A percentile compares a stretch with the other conserved stretches of the same genome.
These are phyloP conservation scores for Eimeria zaria DNA, from an alignment of 169 alveolate genomes.

Conservation along the genomic window DNA sequence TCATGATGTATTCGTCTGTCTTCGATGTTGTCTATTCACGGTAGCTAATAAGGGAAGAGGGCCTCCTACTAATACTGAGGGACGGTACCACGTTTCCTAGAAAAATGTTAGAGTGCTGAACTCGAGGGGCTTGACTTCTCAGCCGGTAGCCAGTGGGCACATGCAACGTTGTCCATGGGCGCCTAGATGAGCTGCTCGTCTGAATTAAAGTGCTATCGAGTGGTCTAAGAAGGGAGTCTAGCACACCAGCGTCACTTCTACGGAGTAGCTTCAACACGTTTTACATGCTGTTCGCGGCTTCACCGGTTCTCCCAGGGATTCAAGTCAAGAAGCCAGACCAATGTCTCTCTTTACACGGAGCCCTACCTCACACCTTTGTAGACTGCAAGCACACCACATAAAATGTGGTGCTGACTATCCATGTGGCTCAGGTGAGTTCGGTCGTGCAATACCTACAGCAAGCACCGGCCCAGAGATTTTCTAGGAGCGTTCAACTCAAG, in stretches of 20 bases:
- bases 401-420: neutral
- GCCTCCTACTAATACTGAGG: neutral
- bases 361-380: neutral
- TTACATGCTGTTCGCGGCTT: neutral
- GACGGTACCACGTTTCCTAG: neutral
- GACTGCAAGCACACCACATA: neutral
- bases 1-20: neutral
- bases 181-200: neutral
- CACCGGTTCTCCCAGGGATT: neutral
- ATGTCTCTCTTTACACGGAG: neutral
- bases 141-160: neutral
- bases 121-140: neutral
- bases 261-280: neutral
- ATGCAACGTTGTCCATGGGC: neutral
- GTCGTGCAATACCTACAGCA: neutral
- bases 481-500: neutral
- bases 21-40: neutral
- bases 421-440: neutral
- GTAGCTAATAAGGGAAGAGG: neutral
- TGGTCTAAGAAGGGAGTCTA: neutral
- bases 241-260: neutral
- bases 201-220: neutral
- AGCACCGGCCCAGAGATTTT: neutral
- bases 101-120: neutral
- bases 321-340: neutral